phyloP scores from a whole-genome alignment of 2,329 filamentous ascomycete genomes.

The Aspergillus latus region DNA sequence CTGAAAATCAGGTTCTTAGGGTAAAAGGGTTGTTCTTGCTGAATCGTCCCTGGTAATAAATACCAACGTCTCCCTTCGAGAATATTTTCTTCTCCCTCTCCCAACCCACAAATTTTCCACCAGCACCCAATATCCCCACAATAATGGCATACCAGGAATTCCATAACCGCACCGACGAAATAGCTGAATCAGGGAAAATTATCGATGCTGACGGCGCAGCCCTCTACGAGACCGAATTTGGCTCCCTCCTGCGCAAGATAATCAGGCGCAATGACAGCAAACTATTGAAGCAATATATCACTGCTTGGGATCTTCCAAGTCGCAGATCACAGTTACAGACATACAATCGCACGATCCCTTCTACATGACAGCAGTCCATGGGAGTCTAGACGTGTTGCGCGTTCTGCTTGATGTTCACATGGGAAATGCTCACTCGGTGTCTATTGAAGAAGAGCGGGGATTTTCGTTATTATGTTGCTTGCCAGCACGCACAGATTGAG shows the following conservation, averaged over 20 bases:
- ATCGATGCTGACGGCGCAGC: not conserved
- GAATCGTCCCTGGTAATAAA: too few relatives aligned
- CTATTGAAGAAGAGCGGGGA: conserved; percentile 6
- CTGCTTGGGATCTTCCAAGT: not conserved
- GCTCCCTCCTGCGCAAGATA: not conserved
- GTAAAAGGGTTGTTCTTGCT: too few relatives aligned
- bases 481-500: conserved; percentile 14
- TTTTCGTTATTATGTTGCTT: conserved; percentile 18
- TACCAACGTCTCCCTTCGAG: too few relatives aligned
- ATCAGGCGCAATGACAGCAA: not conserved
- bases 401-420: conserved; percentile 18
- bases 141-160: not conserved
- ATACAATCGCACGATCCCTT: conserved; percentile 14
- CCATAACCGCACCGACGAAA: not conserved
- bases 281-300: conserved; percentile 4
- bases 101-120: too few relatives aligned
- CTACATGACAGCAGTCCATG: conserved; percentile 16
- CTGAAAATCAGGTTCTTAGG: too few relatives aligned
- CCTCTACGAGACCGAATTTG: not conserved
- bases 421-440: conserved; percentile 5
- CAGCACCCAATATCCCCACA: too few relatives aligned
- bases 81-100: too few relatives aligned
- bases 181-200: not conserved
- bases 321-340: not conserved
- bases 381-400: conserved; percentile 18